Evolutionary conservation across 345 rosid species (phyloP), one percentile per base, ranked within the genome.

Genomic region (Aurinia saxatilis): DNA sequence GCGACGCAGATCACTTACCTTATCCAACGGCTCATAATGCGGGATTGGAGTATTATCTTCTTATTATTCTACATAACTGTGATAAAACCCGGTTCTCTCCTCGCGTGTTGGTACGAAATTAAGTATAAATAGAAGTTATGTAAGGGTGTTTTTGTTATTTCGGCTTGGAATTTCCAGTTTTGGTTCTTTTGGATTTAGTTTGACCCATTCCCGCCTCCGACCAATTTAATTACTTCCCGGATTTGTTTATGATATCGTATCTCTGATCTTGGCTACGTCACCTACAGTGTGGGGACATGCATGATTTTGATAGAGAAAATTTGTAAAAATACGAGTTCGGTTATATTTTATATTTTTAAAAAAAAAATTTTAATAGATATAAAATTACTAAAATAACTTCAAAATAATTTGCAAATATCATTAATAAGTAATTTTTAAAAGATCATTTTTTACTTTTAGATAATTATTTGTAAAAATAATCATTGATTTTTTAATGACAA

Each of bases 21-120:
- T 60, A 67, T 67, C 66, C 60, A 50, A 68, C 66, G 66, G 72
- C 59, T 59, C 11, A 40, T 39, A 59, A 31, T 50, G 11, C 30
- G 45, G 44, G 51, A 57, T 45, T 46, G 0, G 0, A 2, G n/a
- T 11, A 54, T 53, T 53, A 21, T 45, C n/a, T 42, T 37, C 2
- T 40, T 7, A 38, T 0, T 30, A 13, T 29, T 63, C 19, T 14
- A n/a, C 50, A 30, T 51, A 5, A 42, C 31, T 46, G 34, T 33
- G 38, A 27, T 44, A 67, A 59, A 59, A 25, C 4, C 39, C 54
- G 39, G 16, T 12, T 35, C 5, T 2, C 6, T 60, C 60, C 54
- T 59, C 3, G 2, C 15, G 40, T 14, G 29, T 14, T 48, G n/a
- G 15, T 5, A 9, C 9, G 0, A 5, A 21, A 29, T 21, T 47